Evolutionary conservation across 176 grass and related monocot genomes (phyloP).

Genomic region (Elymus sibiricus): DNA sequence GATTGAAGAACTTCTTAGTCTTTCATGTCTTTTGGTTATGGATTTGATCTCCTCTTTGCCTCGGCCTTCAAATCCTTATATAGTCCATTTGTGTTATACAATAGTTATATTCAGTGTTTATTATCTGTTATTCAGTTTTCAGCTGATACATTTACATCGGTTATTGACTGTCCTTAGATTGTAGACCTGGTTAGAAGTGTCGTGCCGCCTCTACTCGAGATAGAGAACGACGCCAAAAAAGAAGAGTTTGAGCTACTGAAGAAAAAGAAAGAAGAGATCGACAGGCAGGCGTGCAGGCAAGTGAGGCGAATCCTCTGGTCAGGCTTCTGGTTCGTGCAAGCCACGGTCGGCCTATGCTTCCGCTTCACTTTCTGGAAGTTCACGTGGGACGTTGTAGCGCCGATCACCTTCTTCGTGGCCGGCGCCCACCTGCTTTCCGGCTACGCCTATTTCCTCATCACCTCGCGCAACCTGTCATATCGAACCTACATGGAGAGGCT

Average conservation of each 20-base stretch:
- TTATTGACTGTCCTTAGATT: slow-evolving; percentile 25
- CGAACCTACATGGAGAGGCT: slow-evolving; percentile 48
- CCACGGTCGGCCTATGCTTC: slow-evolving; percentile 38
- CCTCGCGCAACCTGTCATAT: slow-evolving; percentile 54
- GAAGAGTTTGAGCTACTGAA: slow-evolving; percentile 44
- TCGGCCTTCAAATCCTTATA: too few species aligned
- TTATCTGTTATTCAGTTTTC: not conserved
- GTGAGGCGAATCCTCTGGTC: slow-evolving; percentile 57
- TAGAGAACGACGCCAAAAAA: slow-evolving; percentile 24
- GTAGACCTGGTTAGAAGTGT: slow-evolving; percentile 52
- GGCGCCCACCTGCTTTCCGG: slow-evolving; percentile 34
- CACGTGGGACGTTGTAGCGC: slow-evolving; percentile 56
- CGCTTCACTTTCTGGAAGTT: slow-evolving; percentile 59
- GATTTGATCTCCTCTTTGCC: too few species aligned
- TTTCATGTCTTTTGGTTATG: too few species aligned
- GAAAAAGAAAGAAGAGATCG: slow-evolving; percentile 51
- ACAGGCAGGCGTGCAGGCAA: slow-evolving; percentile 51
- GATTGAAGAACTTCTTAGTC: too few species aligned
- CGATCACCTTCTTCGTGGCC: slow-evolving; percentile 42
- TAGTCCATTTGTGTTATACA: too few species aligned
- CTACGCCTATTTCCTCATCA: slow-evolving; percentile 61
- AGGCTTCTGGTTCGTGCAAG: slow-evolving; percentile 41
- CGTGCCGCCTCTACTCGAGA: slow-evolving; percentile 30
- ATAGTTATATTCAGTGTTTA: too few species aligned
- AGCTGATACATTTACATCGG: not conserved